phyloP scores from a whole-genome alignment of 306 rosid genomes.

The Acmispon strigosus region DNA sequence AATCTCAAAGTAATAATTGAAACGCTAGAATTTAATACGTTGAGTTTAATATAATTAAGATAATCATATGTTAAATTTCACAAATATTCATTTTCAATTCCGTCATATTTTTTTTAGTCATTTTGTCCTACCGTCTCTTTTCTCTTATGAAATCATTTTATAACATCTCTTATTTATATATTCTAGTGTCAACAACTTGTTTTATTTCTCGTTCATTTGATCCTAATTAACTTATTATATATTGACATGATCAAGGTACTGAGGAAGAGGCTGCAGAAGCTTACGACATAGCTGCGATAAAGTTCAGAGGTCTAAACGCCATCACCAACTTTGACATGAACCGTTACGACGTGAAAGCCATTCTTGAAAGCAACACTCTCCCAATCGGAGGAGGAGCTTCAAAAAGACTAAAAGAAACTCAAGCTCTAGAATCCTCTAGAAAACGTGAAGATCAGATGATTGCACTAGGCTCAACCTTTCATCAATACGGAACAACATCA shows the following conservation, averaged over 20 bases:
- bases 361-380: slow-evolving; percentile 80
- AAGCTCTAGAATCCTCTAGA: slow-evolving; percentile 77
- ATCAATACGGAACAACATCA: slow-evolving; percentile 42
- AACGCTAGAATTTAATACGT: no score
- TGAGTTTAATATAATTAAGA: no score
- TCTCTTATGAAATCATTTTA: no score
- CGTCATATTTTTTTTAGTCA: no score
- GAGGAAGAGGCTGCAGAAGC: slow-evolving; percentile 99
- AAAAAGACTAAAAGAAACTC: slow-evolving; percentile 84
- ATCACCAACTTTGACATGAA: slow-evolving; percentile 96
- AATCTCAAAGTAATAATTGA: no score
- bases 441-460: slow-evolving; percentile 69
- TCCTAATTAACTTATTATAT: no score
- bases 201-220: no score
- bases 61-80: no score
- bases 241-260: slow-evolving; percentile 47
- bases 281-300: slow-evolving; percentile 92
- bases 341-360: slow-evolving; percentile 88
- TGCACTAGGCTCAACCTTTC: slow-evolving; percentile 52
- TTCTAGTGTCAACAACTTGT: no score
- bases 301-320: slow-evolving; percentile 88
- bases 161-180: no score
- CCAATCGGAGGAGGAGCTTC: slow-evolving; percentile 98
- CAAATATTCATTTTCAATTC: no score
- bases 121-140: no score